Evolutionary conservation across 1,139 yeast genomes (phyloP), one percentile per base, ranked within the genome.

Genomic region (Protomyces gravidus): DNA sequence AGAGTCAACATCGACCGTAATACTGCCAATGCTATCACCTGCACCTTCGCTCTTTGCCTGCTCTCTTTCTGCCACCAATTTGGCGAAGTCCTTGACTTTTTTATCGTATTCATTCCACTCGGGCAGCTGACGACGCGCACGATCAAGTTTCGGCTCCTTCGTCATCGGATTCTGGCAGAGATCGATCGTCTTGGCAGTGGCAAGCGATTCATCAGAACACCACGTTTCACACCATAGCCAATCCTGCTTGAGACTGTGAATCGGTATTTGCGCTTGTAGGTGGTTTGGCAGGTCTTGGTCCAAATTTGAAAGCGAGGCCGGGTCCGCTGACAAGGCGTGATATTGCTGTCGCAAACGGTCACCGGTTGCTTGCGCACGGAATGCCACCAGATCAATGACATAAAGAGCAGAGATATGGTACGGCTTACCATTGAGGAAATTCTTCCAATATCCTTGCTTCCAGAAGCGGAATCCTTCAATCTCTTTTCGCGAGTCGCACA

Each of bases 201-300:
- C 68, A 61, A 85, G 72, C 28, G 80, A 75, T 53, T 79, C 84
- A 65, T 82, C 86, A n/a, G 83, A 76, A 69, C 96, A 87, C 96
- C 96, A 89, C 0, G 96, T 87, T 68, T 88, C 96, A 72, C 95
- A 88, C 96, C 96, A 89, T 42, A 87, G 74, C 94, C 95, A 89
- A 50, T 86, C 89, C 67, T 85, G 86, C 1, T 89, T 87, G 47
- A 88, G 75, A 23, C 94, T 84, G 68, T 76, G 79, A 26, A 89
- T 89, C 49, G 85, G 86, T 21, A 89, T 71, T 45, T 72, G 72
- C 33, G 77, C 68, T 71, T 92, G 98, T 66, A 90, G 68, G 68
- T 88, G 88, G 70, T 92, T 92, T 11, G 96, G 90, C 65, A 92
- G 78, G 70, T 92, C 97, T 70, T 90, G 97, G 69, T 89, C 98